Evolutionary conservation across 2,329 filamentous ascomycete species (phyloP), one percentile per base, ranked within the genome.

Genomic region (Colletotrichum sp.): DNA sequence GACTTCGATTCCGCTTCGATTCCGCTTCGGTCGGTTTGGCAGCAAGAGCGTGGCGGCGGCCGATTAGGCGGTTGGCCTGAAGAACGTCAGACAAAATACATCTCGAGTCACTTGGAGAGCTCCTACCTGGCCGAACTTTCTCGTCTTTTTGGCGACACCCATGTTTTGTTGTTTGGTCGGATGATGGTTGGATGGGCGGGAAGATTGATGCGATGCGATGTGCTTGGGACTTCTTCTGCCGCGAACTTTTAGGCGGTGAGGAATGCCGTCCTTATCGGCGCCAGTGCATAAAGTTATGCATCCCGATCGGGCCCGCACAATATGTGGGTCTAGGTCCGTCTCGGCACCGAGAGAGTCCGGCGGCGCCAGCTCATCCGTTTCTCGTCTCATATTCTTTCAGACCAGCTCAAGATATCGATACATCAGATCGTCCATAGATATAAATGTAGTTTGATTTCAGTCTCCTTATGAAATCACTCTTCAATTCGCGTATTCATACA

Each of bases 401-500:
- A 12, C 8, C 39, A 2, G 1, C 0, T 44, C 8, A 1, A 6
- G 0, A n/a, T 44, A 11, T n/a, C 8, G 19, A 11, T 11, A n/a
- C 8, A 12, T 44, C 0, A 44, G 5, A n/a, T 44, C 19, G 9
- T 44, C 39, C 1, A 44, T n/a, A 11, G 39, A n/a, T n/a, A 3
- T n/a, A 1, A 0, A 11, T 0, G 19, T 5, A 1, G 19, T 44
- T 11, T 4, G 3, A 12, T n/a, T n/a, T 2, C 5, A n/a, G 8
- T n/a, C 19, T 44, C 1, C 39, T n/a, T 11, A 6, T 44, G 3
- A 11, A 44, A 11, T 11, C 3, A 44, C 0, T 44, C 3, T n/a
- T 0, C 3, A n/a, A 3, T 6, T 19, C 19, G 5, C 19, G 36
- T 39, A 3, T 2, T 9, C 36, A 39, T 39, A 39, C 1, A 39